Evolutionary conservation across 805 yeast species (phyloP).

Genomic region (Pichia gijzeniarum): DNA sequence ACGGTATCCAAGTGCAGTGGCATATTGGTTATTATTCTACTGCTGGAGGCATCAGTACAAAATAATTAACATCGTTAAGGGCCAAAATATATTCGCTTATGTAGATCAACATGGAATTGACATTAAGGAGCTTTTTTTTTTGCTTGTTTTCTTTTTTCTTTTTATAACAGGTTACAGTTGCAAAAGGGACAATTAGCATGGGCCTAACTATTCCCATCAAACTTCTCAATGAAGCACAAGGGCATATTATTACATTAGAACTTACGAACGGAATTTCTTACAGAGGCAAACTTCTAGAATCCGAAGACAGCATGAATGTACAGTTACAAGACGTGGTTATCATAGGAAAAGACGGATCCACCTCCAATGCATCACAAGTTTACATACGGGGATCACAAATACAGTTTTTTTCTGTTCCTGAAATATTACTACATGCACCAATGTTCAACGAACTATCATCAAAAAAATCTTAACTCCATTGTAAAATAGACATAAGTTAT

Average conservation of each 20-base stretch:
- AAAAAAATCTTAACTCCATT: not conserved
- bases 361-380: slow-evolving; percentile 73
- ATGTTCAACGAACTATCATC: slow-evolving; percentile 49
- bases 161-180: too few species aligned
- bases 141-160: not conserved
- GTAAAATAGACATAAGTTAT: not conserved
- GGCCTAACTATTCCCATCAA: slow-evolving; percentile 77
- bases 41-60: too few species aligned
- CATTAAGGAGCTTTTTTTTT: not conserved
- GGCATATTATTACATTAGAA: slow-evolving; percentile 80
- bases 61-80: too few species aligned
- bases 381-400: slow-evolving; percentile 90
- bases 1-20: slow-evolving; percentile 15
- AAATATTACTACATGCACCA: slow-evolving; percentile 82
- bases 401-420: slow-evolving; percentile 81
- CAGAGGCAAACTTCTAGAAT: slow-evolving; percentile 78
- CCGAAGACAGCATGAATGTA: slow-evolving; percentile 91
- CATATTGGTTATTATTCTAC: slow-evolving; percentile 2
- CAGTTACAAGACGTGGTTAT: slow-evolving; percentile 76
- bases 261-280: slow-evolving; percentile 80
- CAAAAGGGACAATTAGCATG: too few species aligned
- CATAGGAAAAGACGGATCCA: slow-evolving; percentile 70
- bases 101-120: too few species aligned
- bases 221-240: slow-evolving; percentile 64
- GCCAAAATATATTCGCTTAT: too few species aligned